Conservation (phyloP, 2,329 filamentous ascomycete species). For the Talaromyces marneffei region DNA sequence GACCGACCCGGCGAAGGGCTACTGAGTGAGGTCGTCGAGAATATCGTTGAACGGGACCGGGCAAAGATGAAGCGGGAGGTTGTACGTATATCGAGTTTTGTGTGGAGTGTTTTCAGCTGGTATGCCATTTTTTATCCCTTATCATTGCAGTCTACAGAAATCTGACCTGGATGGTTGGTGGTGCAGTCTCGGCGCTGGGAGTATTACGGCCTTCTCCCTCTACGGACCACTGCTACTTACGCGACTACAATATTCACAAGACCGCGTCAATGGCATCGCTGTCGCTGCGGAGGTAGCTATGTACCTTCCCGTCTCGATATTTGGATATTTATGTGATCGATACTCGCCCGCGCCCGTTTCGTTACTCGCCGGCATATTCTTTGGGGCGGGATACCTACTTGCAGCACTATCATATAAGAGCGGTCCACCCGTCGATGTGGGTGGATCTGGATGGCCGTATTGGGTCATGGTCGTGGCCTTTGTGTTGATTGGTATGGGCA, state of each 20-base stretch:
- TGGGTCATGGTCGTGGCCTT: slow-evolving; percentile 81
- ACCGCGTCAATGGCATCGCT: slow-evolving; percentile 84
- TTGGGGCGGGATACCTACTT: slow-evolving; percentile 74
- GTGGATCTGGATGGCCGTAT: slow-evolving; percentile 62
- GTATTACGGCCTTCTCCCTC: slow-evolving; percentile 86
- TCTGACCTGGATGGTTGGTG: slow-evolving; percentile 9
- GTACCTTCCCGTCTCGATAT: slow-evolving; percentile 84
- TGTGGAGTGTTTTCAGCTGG: slow-evolving; percentile 57
- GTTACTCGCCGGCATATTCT: slow-evolving; percentile 64
- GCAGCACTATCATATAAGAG: slow-evolving; percentile 72
- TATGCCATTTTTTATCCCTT: slow-evolving; percentile 22
- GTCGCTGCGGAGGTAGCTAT: slow-evolving; percentile 81
- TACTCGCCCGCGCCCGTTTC: slow-evolving; percentile 73
- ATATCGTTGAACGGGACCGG: slow-evolving; percentile 54
- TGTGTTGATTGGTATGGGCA: slow-evolving; percentile 72
- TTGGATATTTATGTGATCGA: slow-evolving; percentile 89
- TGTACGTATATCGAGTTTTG: slow-evolving; percentile 52
- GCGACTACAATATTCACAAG: slow-evolving; percentile 78
- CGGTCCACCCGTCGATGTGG: slow-evolving; percentile 48
- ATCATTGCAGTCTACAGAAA: not conserved
- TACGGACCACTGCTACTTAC: slow-evolving; percentile 89
- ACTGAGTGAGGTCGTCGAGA: slow-evolving; percentile 56
- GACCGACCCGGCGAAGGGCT: slow-evolving; percentile 43
- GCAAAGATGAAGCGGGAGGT: slow-evolving; percentile 49
- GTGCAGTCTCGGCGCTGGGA: slow-evolving; percentile 69